A percentile compares a stretch with the other conserved stretches of the same genome.
These are phyloP conservation scores for Corylus avellana DNA, from an alignment of 306 rosid species.

Conservation along the genomic window DNA sequence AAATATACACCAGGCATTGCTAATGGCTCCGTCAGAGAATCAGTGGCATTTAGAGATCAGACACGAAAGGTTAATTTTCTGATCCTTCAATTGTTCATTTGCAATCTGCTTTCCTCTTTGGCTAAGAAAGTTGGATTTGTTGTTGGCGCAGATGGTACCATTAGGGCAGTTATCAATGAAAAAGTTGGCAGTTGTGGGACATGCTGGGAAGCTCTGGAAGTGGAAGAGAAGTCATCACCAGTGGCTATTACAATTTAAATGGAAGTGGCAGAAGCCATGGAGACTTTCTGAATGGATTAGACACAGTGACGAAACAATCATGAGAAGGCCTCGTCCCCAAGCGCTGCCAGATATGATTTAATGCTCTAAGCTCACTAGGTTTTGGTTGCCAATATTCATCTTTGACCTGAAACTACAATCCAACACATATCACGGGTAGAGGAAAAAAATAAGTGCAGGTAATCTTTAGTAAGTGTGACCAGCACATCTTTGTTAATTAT, in stretches of 20 bases:
- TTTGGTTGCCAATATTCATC: constrained; percentile 38
- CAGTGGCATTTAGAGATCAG: constrained; percentile 72
- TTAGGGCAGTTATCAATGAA: constrained; percentile 76
- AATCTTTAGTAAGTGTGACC: constrained; percentile 1
- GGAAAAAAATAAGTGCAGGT: constrained; percentile 47
- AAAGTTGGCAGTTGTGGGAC: constrained; percentile 80
- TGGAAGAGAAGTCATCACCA: constrained; percentile 99
- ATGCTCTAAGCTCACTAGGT: constrained; percentile 42
- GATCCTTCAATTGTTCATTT: constrained; percentile 23
- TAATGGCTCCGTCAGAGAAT: constrained; percentile 67
- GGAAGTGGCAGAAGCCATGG: constrained; percentile 99
- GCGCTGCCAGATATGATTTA: constrained; percentile 53
- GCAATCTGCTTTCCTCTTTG: constrained; percentile 24
- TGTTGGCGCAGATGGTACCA: constrained; percentile 81
- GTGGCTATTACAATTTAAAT: constrained; percentile 92
- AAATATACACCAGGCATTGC: constrained; percentile 90
- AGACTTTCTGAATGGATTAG: constrained; percentile 93
- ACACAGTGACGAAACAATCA: constrained; percentile 86
- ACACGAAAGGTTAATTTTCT: constrained; percentile 64
- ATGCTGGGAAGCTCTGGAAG: constrained; percentile 92
- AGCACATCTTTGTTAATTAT: not conserved
- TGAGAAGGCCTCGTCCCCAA: constrained; percentile 79
- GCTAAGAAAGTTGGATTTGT: constrained; percentile 31
- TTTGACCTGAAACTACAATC: constrained; percentile 42
- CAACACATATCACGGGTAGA: constrained; percentile 34